phyloP scores from a whole-genome alignment of 1,284 basidiomycete genomes.

The Leccinum subatratum region DNA sequence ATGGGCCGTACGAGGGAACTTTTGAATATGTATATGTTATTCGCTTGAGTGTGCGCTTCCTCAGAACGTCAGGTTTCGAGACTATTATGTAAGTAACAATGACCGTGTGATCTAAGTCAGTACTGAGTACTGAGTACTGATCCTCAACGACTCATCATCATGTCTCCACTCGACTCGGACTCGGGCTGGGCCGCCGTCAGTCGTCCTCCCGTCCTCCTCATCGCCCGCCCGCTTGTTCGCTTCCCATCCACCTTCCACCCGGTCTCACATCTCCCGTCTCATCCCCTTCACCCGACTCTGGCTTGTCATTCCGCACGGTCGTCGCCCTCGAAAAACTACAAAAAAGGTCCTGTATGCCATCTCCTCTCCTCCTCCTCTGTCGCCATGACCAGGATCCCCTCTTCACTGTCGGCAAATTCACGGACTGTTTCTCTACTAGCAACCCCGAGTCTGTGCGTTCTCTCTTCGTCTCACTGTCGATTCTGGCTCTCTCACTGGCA shows the following conservation, averaged over 20 bases:
- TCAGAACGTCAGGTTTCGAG: too few species aligned
- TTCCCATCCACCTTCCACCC: slow-evolving; percentile 13
- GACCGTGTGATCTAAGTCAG: too few species aligned
- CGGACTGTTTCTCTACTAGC: slow-evolving; percentile 81
- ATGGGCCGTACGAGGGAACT: too few species aligned
- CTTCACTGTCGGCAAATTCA: slow-evolving; percentile 85
- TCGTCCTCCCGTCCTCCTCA: background rate
- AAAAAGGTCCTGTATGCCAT: slow-evolving; percentile 66
- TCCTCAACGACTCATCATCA: too few species aligned
- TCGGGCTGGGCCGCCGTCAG: background rate
- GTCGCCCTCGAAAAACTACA: slow-evolving; percentile 76
- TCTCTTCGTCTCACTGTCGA: background rate
- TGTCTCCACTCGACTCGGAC: too few species aligned
- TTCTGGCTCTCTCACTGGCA: too few species aligned
- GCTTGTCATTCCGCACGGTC: slow-evolving; percentile 70
- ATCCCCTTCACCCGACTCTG: slow-evolving; percentile 36
- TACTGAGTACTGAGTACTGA: too few species aligned
- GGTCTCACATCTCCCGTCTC: slow-evolving; percentile 38
- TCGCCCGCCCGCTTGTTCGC: slow-evolving; percentile 12
- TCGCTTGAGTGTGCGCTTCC: too few species aligned
- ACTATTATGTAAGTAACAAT: too few species aligned
- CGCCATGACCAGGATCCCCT: slow-evolving; percentile 76
- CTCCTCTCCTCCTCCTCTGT: slow-evolving; percentile 73
- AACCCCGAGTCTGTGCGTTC: slow-evolving; percentile 52
- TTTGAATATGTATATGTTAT: too few species aligned